Evolutionary conservation across 345 rosid species (phyloP).

Genomic region (Pugionium dolabratum): DNA sequence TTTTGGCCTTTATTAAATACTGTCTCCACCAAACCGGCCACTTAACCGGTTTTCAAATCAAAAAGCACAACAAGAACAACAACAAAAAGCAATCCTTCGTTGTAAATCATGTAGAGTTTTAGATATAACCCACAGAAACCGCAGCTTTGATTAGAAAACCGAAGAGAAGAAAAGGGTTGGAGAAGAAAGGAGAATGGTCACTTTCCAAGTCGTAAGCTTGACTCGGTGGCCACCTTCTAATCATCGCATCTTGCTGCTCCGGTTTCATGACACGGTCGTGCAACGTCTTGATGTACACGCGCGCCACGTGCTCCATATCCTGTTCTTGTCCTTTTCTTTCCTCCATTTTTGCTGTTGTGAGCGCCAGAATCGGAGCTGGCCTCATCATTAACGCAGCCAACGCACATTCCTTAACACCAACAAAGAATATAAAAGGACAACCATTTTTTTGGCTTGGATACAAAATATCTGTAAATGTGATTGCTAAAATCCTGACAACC

Average conservation of each 20-base stretch:
- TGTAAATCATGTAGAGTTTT: neutral
- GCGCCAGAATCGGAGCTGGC: conserved; percentile 69
- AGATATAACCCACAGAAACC: conserved; percentile 39
- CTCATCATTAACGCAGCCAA: conserved; percentile 70
- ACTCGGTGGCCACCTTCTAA: conserved; percentile 67
- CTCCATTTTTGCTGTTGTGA: conserved; percentile 49
- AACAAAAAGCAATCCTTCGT: neutral
- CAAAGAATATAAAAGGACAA: neutral
- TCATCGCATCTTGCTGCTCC: conserved; percentile 81
- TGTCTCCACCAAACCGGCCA: neutral
- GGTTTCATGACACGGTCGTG: conserved; percentile 65
- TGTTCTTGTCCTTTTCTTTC: conserved; percentile 19
- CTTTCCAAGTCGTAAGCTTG: conserved; percentile 57
- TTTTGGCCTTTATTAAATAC: neutral
- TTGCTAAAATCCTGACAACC: no score
- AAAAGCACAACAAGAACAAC: neutral
- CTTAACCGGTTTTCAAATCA: conserved; percentile 15
- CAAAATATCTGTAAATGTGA: neutral
- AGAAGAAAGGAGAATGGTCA: conserved; percentile 90
- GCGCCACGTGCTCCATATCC: conserved; percentile 43
- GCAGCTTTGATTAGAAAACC: conserved; percentile 74
- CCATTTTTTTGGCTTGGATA: neutral
- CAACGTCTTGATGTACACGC: conserved; percentile 67
- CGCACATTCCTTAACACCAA: conserved; percentile 56
- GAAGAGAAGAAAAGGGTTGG: conserved; percentile 61